phyloP scores from a whole-genome alignment of 2,329 filamentous ascomycete genomes.

The Fusarium pseudonygamai region DNA sequence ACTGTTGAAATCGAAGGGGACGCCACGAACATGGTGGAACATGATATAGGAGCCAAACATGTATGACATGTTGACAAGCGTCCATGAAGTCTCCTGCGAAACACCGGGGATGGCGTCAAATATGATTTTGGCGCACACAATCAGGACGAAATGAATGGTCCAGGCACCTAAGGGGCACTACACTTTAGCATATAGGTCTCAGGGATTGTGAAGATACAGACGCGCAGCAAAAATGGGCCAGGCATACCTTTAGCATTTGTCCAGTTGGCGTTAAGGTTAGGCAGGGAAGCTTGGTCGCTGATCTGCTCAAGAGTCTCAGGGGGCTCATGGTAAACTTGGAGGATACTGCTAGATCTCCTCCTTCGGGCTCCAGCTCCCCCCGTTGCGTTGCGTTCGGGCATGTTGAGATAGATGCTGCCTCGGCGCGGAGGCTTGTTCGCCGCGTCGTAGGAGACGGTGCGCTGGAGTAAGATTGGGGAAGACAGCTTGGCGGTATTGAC shows the following conservation, averaged over 20 bases:
- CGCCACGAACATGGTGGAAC: conserved; percentile 98
- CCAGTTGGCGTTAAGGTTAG: conserved; percentile 98
- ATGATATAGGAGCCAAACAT: conserved; percentile 99
- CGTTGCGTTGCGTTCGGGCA: conserved; percentile 62
- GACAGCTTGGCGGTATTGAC: conserved; percentile 94
- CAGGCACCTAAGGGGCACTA: conserved; percentile 76
- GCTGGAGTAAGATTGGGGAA: conserved; percentile 85
- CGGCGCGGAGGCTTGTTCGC: conserved; percentile 75
- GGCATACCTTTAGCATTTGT: conserved; percentile 94
- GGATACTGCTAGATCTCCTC: conserved; percentile 95
- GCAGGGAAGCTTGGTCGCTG: conserved; percentile 92
- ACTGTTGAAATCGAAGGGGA: conserved; percentile 98
- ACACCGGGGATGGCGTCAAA: conserved; percentile 97
- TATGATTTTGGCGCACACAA: conserved; percentile 90
- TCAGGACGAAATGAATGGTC: conserved; percentile 96
- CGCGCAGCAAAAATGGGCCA: conserved; percentile 11
- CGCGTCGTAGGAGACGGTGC: conserved; percentile 91
- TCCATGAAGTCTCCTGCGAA: conserved; percentile 98
- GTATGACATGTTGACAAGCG: conserved; percentile 97
- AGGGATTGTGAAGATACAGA: neutral
- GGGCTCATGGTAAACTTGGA: conserved; percentile 93
- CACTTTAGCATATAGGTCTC: conserved; percentile 30
- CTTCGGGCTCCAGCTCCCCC: conserved; percentile 70
- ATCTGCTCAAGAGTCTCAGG: conserved; percentile 97
- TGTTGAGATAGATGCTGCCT: conserved; percentile 67